Base-by-base conservation (phyloP, 2,329 filamentous ascomycete species). In the Phyllosticta citrichinensis region DNA sequence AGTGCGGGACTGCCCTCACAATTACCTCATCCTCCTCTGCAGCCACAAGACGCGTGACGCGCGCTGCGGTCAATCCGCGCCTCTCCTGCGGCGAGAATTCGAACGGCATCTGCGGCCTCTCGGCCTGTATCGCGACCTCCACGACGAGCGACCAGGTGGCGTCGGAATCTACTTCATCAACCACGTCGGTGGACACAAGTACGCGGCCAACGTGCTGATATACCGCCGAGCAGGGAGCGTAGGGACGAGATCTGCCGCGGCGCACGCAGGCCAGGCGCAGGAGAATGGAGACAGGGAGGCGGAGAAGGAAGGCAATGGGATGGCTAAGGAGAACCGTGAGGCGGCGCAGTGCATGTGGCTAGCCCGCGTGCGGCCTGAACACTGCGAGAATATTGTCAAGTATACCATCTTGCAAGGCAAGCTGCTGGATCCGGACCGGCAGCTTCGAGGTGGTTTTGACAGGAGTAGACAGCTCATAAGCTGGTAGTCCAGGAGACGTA, bases 141-240 rank as follows among this genome's bases (percentile, higher is more conserved):
- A 95, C 70, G 94, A 99, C 72, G 86, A 91, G 73, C 79, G 94
- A 62, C 91, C 92, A 0, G 93, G 93, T 11, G 94, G 94, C 12
- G 93, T 97, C 5, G 93, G 91, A 0, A 89, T 99, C 65, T 96
- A 96, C 76, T 97, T 97, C 71, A 95, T 97, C 70, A 93, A 86
- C 66, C 94, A 99, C 70, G 91, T 97, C 2, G 94, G 94, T 27
- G 94, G 94, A 0, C 94, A 99, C 79, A 97, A 97, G 77, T 97
- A 96, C 76, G 86, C 87, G 55, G 94, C 94, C 27, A 99, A 99
- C 69, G 85, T 97, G 67, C 89, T 99, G 79, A 80, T 99, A 1
- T 97, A 99, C 73, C 83, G 94, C 10, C 81, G 82, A 19, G 79
- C 80, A 8, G 74, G 71, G 17, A 61, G 65, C 35, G 60, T 62